Percentiles rank a stretch among this genome's conserved stretches.
Conservation (phyloP, 352 stramenopile genomes). For the Globisporangium nunn region DNA sequence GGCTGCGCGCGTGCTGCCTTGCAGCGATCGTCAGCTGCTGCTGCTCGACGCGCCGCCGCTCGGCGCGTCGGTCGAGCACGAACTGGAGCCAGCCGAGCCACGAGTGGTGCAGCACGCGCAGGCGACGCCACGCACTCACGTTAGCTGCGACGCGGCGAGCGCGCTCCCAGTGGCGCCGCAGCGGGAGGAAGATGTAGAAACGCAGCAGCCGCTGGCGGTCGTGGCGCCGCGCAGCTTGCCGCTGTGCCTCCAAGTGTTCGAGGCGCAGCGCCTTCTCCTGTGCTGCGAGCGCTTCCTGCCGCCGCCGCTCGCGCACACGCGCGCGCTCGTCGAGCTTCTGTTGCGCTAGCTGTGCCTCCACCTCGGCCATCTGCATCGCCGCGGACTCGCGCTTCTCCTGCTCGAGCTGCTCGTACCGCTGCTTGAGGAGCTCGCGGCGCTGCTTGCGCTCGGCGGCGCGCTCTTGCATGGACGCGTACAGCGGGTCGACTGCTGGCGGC, state of each 20-base stretch:
- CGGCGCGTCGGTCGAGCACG: slow-evolving; percentile 13
- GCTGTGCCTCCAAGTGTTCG: slow-evolving; percentile 23
- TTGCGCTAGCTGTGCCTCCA: slow-evolving; percentile 27
- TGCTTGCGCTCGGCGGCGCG: slow-evolving; percentile 44
- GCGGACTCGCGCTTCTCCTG: slow-evolving; percentile 37
- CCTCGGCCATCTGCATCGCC: slow-evolving; percentile 31
- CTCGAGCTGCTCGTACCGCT: slow-evolving; percentile 43
- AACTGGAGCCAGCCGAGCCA: slow-evolving; percentile 40
- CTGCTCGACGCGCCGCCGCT: slow-evolving; percentile 19
- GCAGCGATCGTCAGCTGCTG: slow-evolving; percentile 17
- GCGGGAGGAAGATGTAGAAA: slow-evolving; percentile 43
- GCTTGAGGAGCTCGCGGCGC: slow-evolving; percentile 41
- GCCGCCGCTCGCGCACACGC: slow-evolving; percentile 30
- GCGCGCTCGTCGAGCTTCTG: slow-evolving; percentile 32
- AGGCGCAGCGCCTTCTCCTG: slow-evolving; percentile 27
- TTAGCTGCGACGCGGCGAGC: slow-evolving; percentile 25
- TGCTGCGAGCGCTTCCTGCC: slow-evolving; percentile 19
- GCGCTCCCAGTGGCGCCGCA: slow-evolving; percentile 22
- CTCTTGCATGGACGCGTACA: slow-evolving; percentile 51
- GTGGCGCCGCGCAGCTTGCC: slow-evolving; percentile 20
- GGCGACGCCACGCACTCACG: slow-evolving; percentile 31
- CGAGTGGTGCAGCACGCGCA: slow-evolving; percentile 27
- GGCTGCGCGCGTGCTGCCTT: slow-evolving; percentile 11
- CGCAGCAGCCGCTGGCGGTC: slow-evolving; percentile 32
- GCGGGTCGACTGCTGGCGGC: slow-evolving; percentile 19